Conservation (phyloP, 2,329 filamentous ascomycete genomes). For the Pseudogymnoascus verrucosus region DNA sequence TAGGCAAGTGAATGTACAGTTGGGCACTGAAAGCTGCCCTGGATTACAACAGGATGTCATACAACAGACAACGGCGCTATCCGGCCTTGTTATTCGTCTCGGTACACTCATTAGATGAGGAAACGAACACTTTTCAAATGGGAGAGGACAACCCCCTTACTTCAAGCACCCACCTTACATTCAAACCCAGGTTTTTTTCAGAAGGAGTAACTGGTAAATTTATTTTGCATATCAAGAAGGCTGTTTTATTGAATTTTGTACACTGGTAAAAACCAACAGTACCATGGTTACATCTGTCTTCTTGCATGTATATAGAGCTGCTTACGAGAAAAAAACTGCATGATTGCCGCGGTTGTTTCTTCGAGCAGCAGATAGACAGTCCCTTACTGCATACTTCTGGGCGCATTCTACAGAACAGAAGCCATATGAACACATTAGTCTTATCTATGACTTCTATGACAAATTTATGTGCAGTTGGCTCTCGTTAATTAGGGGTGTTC, state of each 20-base stretch:
- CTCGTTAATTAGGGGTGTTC: too few relatives aligned
- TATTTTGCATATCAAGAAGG: background rate
- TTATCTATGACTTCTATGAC: too few relatives aligned
- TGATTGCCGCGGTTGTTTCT: too few relatives aligned
- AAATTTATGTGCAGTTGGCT: too few relatives aligned
- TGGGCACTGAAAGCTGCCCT: background rate
- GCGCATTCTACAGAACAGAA: too few relatives aligned
- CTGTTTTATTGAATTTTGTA: background rate
- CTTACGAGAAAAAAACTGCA: background rate
- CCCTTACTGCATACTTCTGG: too few relatives aligned
- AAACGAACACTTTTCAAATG: background rate
- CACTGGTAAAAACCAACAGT: background rate
- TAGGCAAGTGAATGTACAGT: background rate
- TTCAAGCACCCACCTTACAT: background rate
- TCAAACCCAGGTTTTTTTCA: background rate
- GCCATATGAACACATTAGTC: too few relatives aligned
- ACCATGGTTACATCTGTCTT: background rate
- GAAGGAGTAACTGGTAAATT: background rate
- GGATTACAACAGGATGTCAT: background rate
- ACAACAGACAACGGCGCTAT: background rate
- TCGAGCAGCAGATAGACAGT: too few relatives aligned
- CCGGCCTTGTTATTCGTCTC: background rate
- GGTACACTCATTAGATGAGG: background rate
- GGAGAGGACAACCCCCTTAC: background rate
- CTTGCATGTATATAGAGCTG: background rate